Evolutionary conservation across 78 protist genomes (phyloP).

Genomic region (Polysphondylium violaceum): DNA sequence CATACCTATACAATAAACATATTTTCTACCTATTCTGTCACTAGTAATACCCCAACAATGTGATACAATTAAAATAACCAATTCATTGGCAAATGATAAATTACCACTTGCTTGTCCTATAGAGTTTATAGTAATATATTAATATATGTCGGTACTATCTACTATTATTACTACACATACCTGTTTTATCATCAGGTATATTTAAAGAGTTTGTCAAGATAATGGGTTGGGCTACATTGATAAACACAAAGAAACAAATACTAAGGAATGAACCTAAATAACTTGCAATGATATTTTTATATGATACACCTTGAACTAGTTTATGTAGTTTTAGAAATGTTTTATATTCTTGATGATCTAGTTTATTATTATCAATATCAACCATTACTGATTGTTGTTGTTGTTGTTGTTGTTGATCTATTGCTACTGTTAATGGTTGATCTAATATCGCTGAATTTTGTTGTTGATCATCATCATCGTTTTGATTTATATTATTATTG

Average conservation of each 20-base stretch:
- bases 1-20: slow-evolving; percentile 41
- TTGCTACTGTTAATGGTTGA: no score
- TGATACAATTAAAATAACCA: slow-evolving; percentile 28
- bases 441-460: not conserved
- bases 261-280: slow-evolving; percentile 58
- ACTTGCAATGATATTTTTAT: slow-evolving; percentile 36
- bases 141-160: not conserved
- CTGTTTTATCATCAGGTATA: slow-evolving; percentile 43
- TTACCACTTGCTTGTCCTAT: slow-evolving; percentile 57
- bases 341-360: not conserved
- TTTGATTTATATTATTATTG: not conserved
- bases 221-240: slow-evolving; percentile 70
- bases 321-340: slow-evolving; percentile 50
- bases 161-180: not conserved
- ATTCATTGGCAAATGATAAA: slow-evolving; percentile 68
- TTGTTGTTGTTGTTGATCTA: not conserved
- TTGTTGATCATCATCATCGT: not conserved
- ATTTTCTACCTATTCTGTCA: slow-evolving; percentile 57
- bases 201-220: slow-evolving; percentile 24
- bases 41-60: slow-evolving; percentile 53
- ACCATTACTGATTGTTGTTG: not conserved
- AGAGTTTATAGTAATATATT: not conserved
- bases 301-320: slow-evolving; percentile 26
- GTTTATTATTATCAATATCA: not conserved
- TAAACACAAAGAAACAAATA: slow-evolving; percentile 73